Base-by-base conservation (phyloP, 345 rosid species). In the Syzygium jambos region DNA sequence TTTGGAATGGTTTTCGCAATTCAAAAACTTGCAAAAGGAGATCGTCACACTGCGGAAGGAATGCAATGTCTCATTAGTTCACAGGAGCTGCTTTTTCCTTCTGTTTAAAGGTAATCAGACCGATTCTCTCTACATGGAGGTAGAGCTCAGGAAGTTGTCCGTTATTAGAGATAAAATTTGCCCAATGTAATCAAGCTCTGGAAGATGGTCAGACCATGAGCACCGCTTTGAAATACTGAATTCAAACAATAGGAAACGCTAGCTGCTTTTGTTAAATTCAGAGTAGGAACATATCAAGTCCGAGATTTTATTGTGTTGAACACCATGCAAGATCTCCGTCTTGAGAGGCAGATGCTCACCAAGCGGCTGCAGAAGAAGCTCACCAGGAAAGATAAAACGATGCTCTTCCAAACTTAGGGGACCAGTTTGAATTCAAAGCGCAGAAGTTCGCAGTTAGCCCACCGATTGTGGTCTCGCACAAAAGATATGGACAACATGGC, bases 21-120 rank as follows among this genome's bases (percentile, higher is more conserved):
- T 95, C 89, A 91, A 91, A 91, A 93, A 93, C 90, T 93, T 95
- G 49, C 96, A 91, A 87, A 90, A 86, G 88, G 95, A 94, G 93
- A 95, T 96, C 63, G 90, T 96, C 86, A 63, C n/a, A 61, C 17
- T n/a, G 9, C 83, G 91, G 85, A 41, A 85, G 15, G 46, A 43
- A 29, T 87, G 91, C 77, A 29, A 53, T 52, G 43, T 83, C 52
- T 77, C 89, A 4, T 52, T 89, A 19, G n/a, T 82, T 15, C 88
- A 87, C 1, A 27, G 91, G 56, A 46, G 86, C 54, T 23, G 86
- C 11, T 87, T 89, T 49, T 54, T 78, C 86, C 86, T 89, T 63
- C 53, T 85, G 22, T 87, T 83, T 41, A 54, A 84, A 56, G 89
- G 89, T 1, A 87, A 89, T 53, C 86, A 83, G 17, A 82, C 89